phyloP scores from a whole-genome alignment of 164 flowering plant species.

The Liriodendron chinense region DNA sequence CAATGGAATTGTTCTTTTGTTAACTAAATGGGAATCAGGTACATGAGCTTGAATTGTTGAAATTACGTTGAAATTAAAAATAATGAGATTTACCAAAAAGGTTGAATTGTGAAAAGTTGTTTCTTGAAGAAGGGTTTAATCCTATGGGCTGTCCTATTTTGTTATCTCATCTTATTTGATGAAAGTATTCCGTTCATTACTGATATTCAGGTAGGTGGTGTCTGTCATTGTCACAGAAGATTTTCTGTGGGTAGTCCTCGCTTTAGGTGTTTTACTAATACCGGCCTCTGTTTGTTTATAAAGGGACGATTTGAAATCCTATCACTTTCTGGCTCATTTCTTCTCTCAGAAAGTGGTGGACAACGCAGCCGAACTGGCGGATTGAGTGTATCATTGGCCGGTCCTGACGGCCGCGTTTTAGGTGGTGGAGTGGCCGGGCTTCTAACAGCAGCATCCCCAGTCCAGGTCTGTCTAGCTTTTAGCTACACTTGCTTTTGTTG shows the following conservation, averaged over 20 bases:
- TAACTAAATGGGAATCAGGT: too few species aligned
- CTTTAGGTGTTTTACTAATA: background rate
- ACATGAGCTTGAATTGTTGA: too few species aligned
- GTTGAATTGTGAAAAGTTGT: too few species aligned
- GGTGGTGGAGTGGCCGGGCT: slow-evolving; percentile 94
- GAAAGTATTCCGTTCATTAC: too few species aligned
- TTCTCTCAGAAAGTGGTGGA: slow-evolving; percentile 65
- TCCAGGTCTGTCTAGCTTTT: slow-evolving; percentile 52
- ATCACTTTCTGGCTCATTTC: slow-evolving; percentile 82
- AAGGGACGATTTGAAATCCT: slow-evolving; percentile 91
- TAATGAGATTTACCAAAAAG: too few species aligned
- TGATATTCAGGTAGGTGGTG: too few species aligned
- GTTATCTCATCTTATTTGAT: background rate
- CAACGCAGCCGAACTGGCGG: slow-evolving; percentile 86
- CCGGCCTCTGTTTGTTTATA: slow-evolving; percentile 10
- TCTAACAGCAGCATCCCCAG: slow-evolving; percentile 79
- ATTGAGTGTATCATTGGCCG: slow-evolving; percentile 73
- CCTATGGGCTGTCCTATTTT: background rate
- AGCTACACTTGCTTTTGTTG: background rate
- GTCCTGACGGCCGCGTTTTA: slow-evolving; percentile 87
- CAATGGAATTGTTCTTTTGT: too few species aligned
- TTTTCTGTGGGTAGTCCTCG: background rate
- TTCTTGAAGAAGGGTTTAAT: too few species aligned
- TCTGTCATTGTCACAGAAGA: too few species aligned
- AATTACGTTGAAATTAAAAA: too few species aligned